A percentile compares a stretch with the other conserved stretches of the same genome.
Conservation (phyloP, 78 protist genomes). For the Paratrimastix pyriformis region DNA sequence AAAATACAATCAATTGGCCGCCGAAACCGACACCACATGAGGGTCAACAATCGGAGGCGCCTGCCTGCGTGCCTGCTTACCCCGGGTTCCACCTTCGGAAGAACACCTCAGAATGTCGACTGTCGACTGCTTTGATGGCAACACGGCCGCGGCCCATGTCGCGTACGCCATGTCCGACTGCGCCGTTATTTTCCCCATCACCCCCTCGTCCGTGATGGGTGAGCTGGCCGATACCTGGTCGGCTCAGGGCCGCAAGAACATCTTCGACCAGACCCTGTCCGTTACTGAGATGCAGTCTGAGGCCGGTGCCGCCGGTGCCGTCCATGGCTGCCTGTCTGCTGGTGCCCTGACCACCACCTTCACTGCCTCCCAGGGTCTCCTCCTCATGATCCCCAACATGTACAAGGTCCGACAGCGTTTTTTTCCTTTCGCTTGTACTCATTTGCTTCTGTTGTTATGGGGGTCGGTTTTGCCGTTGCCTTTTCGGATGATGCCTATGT, state of each 20-base stretch:
- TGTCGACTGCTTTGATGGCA: no score
- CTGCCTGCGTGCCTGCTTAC: no score
- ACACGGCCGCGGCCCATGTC: slow-evolving; percentile 50
- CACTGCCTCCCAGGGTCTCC: slow-evolving; percentile 66
- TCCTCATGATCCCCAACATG: slow-evolving; percentile 67
- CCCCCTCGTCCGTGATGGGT: slow-evolving; percentile 54
- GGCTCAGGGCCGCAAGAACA: slow-evolving; percentile 28
- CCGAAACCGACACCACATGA: no score
- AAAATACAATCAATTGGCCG: no score
- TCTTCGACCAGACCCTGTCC: slow-evolving; percentile 31
- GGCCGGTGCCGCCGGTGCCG: slow-evolving; percentile 62
- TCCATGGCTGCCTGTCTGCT: slow-evolving; percentile 45
- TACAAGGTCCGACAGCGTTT: no score
- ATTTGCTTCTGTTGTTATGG: no score
- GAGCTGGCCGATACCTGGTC: slow-evolving; percentile 47
- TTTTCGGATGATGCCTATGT: no score
- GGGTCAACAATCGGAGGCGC: no score
- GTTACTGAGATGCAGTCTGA: slow-evolving; percentile 56
- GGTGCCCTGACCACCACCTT: slow-evolving; percentile 50
- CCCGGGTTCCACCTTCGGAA: no score
- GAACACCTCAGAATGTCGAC: no score
- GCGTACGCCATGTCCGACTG: slow-evolving; percentile 40
- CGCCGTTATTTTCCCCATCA: slow-evolving; percentile 49
- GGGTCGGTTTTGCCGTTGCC: no score
- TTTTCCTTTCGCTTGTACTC: no score